Base-by-base conservation (phyloP, 139 green algal species). In the Gonium pectorale region DNA sequence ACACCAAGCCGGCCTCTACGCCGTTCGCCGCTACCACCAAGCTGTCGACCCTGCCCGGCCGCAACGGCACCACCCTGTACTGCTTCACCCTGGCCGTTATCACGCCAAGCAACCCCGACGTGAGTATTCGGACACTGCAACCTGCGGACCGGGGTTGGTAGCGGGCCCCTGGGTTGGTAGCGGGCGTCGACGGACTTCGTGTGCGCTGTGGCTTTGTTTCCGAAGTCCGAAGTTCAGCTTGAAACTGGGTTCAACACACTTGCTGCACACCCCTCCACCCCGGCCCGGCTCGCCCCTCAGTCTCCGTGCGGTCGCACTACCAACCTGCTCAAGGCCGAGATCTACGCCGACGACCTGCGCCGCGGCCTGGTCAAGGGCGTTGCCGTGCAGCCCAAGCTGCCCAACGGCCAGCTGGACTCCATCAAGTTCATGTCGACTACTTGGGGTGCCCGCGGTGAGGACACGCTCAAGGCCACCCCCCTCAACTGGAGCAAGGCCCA, bases 401-500 rank as follows among this genome's bases (percentile, higher is more conserved):
- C 27, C n/a, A n/a, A n/a, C n/a, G n/a, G n/a, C n/a, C n/a, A n/a
- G n/a, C n/a, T n/a, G n/a, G 6, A 3, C 13, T 19, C 22, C 54
- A 70, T 69, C 13, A 54, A 40, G 37, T 81, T 31, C 37, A 27
- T 81, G 26, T n/a, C 38, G 4, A 0, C 52, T 27, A 69, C 37
- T 15, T 81, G 73, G 73, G 73, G 73, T 9, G 73, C 73, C 8
- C 8, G 41, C 3, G 73, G 73, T 27, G 54, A 81, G 52, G 0
- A 70, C 7, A 81, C 73, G 37, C 22, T 81, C 35, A 81, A 81
- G 73, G 73, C 73, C 9, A 79, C 70, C 0, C 73, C 54, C 2
- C 73, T 81, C n/a, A 69, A 69, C 35, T 81, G 73, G 73, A 81
- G 26, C 73, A 40, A 19, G 54, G 73, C 11, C 9, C 54, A 81